Conservation (phyloP, 1,284 basidiomycete species). For the Takashimella tepidaria region DNA sequence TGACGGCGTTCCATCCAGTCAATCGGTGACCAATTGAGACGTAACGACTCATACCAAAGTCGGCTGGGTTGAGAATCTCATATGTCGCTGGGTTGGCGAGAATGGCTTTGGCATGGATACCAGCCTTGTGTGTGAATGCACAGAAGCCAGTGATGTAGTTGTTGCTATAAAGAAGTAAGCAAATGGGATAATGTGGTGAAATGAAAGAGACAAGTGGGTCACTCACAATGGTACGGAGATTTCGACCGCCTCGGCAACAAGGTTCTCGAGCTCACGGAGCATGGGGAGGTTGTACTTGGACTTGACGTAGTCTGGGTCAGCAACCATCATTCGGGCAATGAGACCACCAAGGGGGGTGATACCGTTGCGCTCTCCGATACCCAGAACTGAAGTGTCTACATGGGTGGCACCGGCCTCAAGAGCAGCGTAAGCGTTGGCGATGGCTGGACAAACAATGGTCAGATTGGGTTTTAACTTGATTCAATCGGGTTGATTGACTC, state of each 20-base stretch:
- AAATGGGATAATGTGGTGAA: not conserved
- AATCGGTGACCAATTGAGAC: conserved; percentile 97
- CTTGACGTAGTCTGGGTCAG: conserved; percentile 98
- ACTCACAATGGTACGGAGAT: conserved; percentile 84
- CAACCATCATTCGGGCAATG: conserved; percentile 85
- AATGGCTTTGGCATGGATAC: conserved; percentile 99
- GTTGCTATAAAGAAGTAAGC: conserved; percentile 31
- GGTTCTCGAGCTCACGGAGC: conserved; percentile 97
- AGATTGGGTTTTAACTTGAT: conserved; percentile 1
- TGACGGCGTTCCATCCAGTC: conserved; percentile 98
- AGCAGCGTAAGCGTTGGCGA: conserved; percentile 97
- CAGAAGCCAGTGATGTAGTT: conserved; percentile 80
- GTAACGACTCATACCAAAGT: conserved; percentile 96
- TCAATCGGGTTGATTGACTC: conserved; percentile 52
- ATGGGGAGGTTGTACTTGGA: conserved; percentile 97
- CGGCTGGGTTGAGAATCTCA: conserved; percentile 76
- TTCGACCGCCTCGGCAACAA: conserved; percentile 97
- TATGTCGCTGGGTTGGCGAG: conserved; percentile 99
- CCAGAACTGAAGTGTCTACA: conserved; percentile 89
- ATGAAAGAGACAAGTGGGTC: not conserved
- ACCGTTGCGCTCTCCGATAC: conserved; percentile 98
- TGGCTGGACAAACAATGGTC: conserved; percentile 56
- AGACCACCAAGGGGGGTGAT: conserved; percentile 97
- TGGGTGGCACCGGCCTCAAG: conserved; percentile 99
- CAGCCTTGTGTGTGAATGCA: conserved; percentile 99